Percentiles rank a stretch among this genome's conserved stretches.
Evolutionary conservation across 225 moss, liverwort and hornwort genomes (phyloP).

Genomic region (Anthoceros angustus): DNA sequence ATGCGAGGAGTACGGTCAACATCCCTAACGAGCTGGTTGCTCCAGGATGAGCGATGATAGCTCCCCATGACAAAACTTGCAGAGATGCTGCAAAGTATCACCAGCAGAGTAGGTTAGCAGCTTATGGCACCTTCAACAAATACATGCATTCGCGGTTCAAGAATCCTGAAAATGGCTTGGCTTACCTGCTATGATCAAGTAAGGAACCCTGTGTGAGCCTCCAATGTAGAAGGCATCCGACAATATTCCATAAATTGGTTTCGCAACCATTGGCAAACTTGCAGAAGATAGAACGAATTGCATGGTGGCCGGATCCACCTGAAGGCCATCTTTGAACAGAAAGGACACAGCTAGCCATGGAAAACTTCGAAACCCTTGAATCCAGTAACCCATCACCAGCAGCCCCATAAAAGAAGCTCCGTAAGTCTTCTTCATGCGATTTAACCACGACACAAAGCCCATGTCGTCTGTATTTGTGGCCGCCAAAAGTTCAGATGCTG

Average conservation of each 20-base stretch:
- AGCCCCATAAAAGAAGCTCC: conserved; percentile 51
- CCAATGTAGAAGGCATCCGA: conserved; percentile 65
- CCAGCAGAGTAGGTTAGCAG: neutral
- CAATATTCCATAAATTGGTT: conserved; percentile 65
- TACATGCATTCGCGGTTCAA: too few species aligned
- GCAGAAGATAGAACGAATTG: conserved; percentile 72
- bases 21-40: conserved; percentile 45
- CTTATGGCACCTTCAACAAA: conserved; percentile 20
- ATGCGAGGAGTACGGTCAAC: conserved; percentile 48
- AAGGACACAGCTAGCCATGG: conserved; percentile 71
- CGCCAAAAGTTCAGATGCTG: neutral
- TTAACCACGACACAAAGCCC: conserved; percentile 20
- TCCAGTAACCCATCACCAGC: conserved; percentile 53
- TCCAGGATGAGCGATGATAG: conserved; percentile 42
- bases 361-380: conserved; percentile 78
- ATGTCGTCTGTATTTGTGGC: neutral
- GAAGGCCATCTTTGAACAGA: conserved; percentile 59
- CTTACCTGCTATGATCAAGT: conserved; percentile 56
- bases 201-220: conserved; percentile 68
- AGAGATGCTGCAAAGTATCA: conserved; percentile 14
- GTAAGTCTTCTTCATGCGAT: conserved; percentile 36
- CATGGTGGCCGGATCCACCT: conserved; percentile 70
- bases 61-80: conserved; percentile 69
- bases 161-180: neutral
- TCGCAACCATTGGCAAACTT: conserved; percentile 66